Evolutionary conservation across 495 filamentous ascomycete genomes (phyloP).

Genomic region (Penicillium fimorum): DNA sequence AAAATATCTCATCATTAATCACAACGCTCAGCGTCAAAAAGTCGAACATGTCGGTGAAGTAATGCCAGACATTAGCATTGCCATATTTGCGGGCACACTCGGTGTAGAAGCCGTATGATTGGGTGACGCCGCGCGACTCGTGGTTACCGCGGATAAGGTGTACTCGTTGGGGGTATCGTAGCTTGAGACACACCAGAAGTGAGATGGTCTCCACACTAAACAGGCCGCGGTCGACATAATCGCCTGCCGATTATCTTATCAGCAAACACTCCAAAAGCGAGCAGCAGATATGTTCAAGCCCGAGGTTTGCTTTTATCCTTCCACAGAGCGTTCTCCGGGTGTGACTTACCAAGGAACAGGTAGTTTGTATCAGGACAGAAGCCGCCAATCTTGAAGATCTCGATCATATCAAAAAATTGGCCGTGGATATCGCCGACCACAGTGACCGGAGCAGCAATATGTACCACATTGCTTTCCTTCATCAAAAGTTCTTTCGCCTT

Average conservation of each 20-base stretch:
- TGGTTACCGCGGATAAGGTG: conserved; percentile 96
- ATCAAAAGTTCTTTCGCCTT: conserved; percentile 98
- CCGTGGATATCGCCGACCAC: conserved; percentile 98
- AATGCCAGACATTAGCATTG: conserved; percentile 97
- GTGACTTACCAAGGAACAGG: conserved; percentile 78
- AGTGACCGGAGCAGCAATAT: conserved; percentile 94
- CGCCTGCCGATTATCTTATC: conserved; percentile 52
- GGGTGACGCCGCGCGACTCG: conserved; percentile 94
- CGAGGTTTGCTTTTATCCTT: neutral
- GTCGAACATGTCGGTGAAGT: conserved; percentile 99
- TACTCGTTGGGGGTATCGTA: conserved; percentile 88
- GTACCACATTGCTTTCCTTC: conserved; percentile 99
- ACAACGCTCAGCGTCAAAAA: conserved; percentile 94
- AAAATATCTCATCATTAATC: conserved; percentile 98
- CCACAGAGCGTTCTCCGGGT: neutral
- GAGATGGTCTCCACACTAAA: conserved; percentile 98
- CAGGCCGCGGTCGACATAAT: conserved; percentile 96
- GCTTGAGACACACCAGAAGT: conserved; percentile 88
- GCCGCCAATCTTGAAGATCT: conserved; percentile 98
- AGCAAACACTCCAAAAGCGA: conserved; percentile 4
- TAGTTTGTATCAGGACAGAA: conserved; percentile 98
- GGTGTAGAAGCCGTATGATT: conserved; percentile 98
- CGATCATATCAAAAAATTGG: conserved; percentile 97
- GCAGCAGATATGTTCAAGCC: neutral
- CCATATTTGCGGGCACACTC: conserved; percentile 97